Percentiles rank a stretch among this genome's conserved stretches.
phyloP scores from a whole-genome alignment of 495 filamentous ascomycete species.

The Penicillium manginii region DNA sequence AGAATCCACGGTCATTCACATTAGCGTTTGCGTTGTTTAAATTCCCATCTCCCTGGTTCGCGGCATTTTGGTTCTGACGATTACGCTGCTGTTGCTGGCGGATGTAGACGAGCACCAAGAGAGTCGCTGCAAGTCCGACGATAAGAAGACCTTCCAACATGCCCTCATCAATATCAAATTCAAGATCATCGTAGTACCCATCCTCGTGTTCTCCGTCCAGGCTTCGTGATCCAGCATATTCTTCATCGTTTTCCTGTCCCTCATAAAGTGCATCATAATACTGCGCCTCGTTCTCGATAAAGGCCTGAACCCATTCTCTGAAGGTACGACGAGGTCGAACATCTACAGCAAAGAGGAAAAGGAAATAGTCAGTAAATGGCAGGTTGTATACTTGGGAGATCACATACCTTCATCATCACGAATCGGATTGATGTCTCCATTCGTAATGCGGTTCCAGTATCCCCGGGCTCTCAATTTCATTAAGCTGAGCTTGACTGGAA shows the following conservation, averaged over 20 bases:
- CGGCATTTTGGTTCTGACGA: slow-evolving; percentile 48
- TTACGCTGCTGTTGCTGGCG: slow-evolving; percentile 69
- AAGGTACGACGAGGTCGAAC: slow-evolving; percentile 73
- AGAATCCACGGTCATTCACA: slow-evolving; percentile 63
- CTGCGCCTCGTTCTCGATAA: slow-evolving; percentile 69
- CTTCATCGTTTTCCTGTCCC: slow-evolving; percentile 61
- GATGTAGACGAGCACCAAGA: slow-evolving; percentile 81
- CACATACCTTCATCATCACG: slow-evolving; percentile 80
- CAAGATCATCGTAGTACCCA: slow-evolving; percentile 66
- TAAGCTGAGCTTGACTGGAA: slow-evolving; percentile 89
- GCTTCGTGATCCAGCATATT: slow-evolving; percentile 53
- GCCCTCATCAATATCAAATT: slow-evolving; percentile 69
- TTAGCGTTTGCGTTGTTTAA: slow-evolving; percentile 27
- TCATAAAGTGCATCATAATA: slow-evolving; percentile 58
- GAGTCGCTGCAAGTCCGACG: slow-evolving; percentile 69
- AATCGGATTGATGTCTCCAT: slow-evolving; percentile 88
- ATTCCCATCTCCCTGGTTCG: slow-evolving; percentile 23
- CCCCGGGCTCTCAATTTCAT: slow-evolving; percentile 83
- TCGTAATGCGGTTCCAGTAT: slow-evolving; percentile 91
- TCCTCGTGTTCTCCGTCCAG: slow-evolving; percentile 59
- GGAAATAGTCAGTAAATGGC: background rate
- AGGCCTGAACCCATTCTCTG: slow-evolving; percentile 81
- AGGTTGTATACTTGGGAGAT: background rate
- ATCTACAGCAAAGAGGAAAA: slow-evolving; percentile 40
- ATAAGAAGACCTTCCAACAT: slow-evolving; percentile 86